Evolutionary conservation across 495 filamentous ascomycete species (phyloP).

Genomic region (Tuber umbilicatum): DNA sequence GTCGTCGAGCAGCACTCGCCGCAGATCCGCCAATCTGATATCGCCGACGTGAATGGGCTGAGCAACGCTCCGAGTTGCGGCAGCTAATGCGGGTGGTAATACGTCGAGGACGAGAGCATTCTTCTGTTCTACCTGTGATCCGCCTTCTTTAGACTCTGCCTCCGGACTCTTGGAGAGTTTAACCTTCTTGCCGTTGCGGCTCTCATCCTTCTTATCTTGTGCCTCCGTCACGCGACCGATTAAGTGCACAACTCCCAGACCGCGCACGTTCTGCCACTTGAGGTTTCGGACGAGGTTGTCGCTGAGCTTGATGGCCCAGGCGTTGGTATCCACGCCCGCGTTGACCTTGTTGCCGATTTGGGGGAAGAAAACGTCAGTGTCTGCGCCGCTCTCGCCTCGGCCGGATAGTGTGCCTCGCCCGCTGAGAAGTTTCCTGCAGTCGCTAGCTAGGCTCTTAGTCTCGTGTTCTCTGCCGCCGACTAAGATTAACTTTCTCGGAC

Average conservation of each 20-base stretch:
- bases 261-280: slow-evolving; percentile 90
- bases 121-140: slow-evolving; percentile 17
- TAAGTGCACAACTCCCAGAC: slow-evolving; percentile 66
- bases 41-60: slow-evolving; percentile 94
- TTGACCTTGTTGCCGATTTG: slow-evolving; percentile 62
- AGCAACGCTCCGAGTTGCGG: slow-evolving; percentile 66
- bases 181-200: slow-evolving; percentile 52
- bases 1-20: slow-evolving; percentile 69
- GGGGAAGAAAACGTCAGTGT: slow-evolving; percentile 71
- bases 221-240: slow-evolving; percentile 34
- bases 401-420: slow-evolving; percentile 41
- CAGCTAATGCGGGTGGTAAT: slow-evolving; percentile 66
- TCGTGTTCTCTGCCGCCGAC: slow-evolving; percentile 72
- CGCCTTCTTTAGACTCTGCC: slow-evolving; percentile 35
- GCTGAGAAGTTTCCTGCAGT: slow-evolving; percentile 71
- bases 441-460: slow-evolving; percentile 65
- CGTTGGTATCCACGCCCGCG: slow-evolving; percentile 94
- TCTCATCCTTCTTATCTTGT: slow-evolving; percentile 30
- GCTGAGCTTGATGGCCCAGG: slow-evolving; percentile 87
- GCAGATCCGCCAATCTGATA: slow-evolving; percentile 76
- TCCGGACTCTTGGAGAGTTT: slow-evolving; percentile 49
- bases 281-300: slow-evolving; percentile 72
- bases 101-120: slow-evolving; percentile 64
- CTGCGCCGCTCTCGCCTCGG: slow-evolving; percentile 41
- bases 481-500: slow-evolving; percentile 86